phyloP scores from a whole-genome alignment of 495 filamentous ascomycete genomes.

The Evernia prunastri region DNA sequence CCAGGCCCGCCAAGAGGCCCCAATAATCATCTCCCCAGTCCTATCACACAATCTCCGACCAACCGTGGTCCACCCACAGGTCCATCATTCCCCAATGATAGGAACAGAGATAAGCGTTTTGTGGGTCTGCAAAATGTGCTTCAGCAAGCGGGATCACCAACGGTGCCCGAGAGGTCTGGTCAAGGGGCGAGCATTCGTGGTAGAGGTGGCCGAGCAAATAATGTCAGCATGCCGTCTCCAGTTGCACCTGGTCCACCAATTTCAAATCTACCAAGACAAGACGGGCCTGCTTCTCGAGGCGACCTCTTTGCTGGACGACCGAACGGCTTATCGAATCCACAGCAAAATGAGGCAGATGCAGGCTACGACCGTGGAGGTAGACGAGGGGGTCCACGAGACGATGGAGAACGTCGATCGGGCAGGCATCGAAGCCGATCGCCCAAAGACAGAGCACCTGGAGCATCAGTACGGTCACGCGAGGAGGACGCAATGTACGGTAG shows the following conservation, averaged over 20 bases:
- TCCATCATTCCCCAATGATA: constrained; percentile 19
- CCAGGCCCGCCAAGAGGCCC: constrained; percentile 22
- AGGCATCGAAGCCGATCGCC: constrained; percentile 20
- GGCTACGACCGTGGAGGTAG: constrained; percentile 21
- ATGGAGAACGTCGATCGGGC: constrained; percentile 22
- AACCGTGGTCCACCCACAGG: constrained; percentile 28
- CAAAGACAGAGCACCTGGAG: constrained; percentile 8
- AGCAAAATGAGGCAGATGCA: constrained; percentile 17
- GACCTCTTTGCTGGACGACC: constrained; percentile 24
- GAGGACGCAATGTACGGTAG: constrained; percentile 15
- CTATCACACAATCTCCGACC: constrained; percentile 15
- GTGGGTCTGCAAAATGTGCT: constrained; percentile 26
- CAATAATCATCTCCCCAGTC: constrained; percentile 18
- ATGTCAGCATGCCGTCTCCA: constrained; percentile 18
- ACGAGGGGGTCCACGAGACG: constrained; percentile 16
- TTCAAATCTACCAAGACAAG: constrained; percentile 12
- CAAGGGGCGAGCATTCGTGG: constrained; percentile 29
- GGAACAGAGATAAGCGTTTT: constrained; percentile 27
- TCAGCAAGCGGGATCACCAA: constrained; percentile 22
- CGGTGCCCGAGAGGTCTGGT: constrained; percentile 20
- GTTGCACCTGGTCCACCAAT: constrained; percentile 21
- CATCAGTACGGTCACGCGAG: constrained; percentile 16
- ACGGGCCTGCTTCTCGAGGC: constrained; percentile 10
- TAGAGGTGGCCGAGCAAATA: constrained; percentile 27
- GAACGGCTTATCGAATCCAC: constrained; percentile 9